Percentiles rank a stretch among this genome's conserved stretches.
phyloP scores from a whole-genome alignment of 148 eudicot genomes.

The Fagopyrum esculentum region DNA sequence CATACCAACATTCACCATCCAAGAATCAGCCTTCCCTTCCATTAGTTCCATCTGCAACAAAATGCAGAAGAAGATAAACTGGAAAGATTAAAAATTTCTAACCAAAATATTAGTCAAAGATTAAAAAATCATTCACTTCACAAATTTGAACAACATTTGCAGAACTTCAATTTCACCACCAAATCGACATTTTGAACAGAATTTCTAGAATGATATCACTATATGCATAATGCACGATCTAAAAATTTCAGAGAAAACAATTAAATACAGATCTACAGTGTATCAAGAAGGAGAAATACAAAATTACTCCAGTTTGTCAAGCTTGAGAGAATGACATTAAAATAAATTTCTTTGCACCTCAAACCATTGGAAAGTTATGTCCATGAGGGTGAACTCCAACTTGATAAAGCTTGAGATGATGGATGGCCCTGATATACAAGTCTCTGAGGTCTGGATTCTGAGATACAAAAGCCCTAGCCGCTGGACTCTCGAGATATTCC shows the following conservation, averaged over 20 bases:
- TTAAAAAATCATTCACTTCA: neutral
- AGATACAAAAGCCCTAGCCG: constrained; percentile 38
- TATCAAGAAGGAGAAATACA: neutral
- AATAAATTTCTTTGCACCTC: constrained; percentile 15
- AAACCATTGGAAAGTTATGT: constrained; percentile 31
- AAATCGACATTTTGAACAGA: neutral
- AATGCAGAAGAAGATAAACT: neutral
- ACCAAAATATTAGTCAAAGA: neutral
- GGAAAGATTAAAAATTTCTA: neutral
- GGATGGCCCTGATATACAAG: constrained; percentile 41
- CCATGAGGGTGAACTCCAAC: constrained; percentile 41
- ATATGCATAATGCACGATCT: neutral
- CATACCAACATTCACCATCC: neutral
- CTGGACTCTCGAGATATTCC: constrained; percentile 42
- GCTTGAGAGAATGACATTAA: constrained; percentile 10
- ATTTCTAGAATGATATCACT: neutral
- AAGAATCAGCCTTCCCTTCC: neutral
- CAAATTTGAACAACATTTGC: neutral
- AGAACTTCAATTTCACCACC: neutral
- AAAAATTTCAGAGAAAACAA: neutral
- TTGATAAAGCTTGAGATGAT: constrained; percentile 60
- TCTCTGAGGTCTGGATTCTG: constrained; percentile 51
- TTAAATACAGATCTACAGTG: neutral
- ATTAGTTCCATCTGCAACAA: neutral
- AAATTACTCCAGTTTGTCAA: neutral